These are phyloP conservation scores for Dendrobium catenatum DNA, from an alignment of 106 monocot species.

Conservation along the genomic window DNA sequence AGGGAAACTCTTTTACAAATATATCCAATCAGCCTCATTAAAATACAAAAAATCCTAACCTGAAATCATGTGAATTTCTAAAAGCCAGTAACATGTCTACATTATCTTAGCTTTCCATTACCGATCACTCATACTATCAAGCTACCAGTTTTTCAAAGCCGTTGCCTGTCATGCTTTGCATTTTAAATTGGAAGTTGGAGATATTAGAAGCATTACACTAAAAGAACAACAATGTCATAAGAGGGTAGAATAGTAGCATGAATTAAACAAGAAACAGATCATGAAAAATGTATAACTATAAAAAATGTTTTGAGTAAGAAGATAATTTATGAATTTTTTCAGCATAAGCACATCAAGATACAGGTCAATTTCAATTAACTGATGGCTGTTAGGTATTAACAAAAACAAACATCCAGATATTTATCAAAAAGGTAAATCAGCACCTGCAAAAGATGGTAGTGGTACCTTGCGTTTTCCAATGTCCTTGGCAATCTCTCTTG, in stretches of 20 bases:
- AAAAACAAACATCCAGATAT: neutral
- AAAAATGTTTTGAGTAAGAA: neutral
- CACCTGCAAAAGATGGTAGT: neutral
- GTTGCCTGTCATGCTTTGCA: neutral
- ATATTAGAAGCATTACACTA: neutral
- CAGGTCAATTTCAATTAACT: neutral
- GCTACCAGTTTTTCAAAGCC: neutral
- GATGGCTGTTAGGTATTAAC: neutral
- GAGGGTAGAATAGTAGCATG: neutral
- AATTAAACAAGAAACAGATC: neutral
- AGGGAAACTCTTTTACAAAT: too few species aligned
- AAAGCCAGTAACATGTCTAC: too few species aligned
- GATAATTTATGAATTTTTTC: neutral
- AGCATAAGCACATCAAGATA: neutral
- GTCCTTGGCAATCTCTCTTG: slow-evolving; percentile 85
- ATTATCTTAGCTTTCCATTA: too few species aligned
- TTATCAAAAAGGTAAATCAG: neutral
- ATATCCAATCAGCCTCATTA: too few species aligned
- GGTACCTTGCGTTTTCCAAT: slow-evolving; percentile 76
- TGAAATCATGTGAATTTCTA: too few species aligned
- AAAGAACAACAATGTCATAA: neutral
- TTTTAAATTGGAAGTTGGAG: neutral
- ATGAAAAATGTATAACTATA: neutral
- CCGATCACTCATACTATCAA: too few species aligned
- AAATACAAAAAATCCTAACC: too few species aligned